Evolutionary conservation across 1,139 yeast genomes (phyloP), one percentile per base, ranked within the genome.

Genomic region (Pneumocystis murina): DNA sequence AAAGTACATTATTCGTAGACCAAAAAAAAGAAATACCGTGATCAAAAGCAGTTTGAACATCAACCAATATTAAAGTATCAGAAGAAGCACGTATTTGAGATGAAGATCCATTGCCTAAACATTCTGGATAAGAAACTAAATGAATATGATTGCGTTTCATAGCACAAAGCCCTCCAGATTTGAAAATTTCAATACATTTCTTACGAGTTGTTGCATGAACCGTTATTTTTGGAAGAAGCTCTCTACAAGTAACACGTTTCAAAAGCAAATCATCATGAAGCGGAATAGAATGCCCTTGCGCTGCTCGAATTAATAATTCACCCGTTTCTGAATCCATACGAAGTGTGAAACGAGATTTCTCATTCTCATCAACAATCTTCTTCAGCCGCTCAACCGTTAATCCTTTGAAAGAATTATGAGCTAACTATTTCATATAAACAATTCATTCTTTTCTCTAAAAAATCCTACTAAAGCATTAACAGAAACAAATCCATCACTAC

Each of bases 101-200:
- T 1, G 77, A 69, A 48, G 16, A 12, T n/a, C 10, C 14, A 20
- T 16, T 30, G n/a, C n/a, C 33, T 16, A 48, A 24, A 12, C 33
- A 48, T 24, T 48, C 55, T 20, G 33, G 33, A 48, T 48, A 48
- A 3, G 55, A 48, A 0, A 91, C 84, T 71, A 92, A 79, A 74
- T 92, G 98, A 30, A 92, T 83, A 73, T 92, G 98, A 68, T 86
- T 85, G 69, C 98, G 76, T 40, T 73, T 75, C 96, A 90, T 88
- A 64, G 75, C 77, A 35, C 80, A 79, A 39, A 92, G 75, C 0
- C 94, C 94, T 0, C 83, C 83, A 12, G 78, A 69, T 43, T 73
- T 66, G 28, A 14, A 48, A 30, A 79, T 66, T 12, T 70, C 66
- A 0, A 75, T 71, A 69, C 86, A 75, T 30, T 82, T 83, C 5